Evolutionary conservation across 2,329 filamentous ascomycete species (phyloP).

Genomic region (Hymenoscyphus scutula): DNA sequence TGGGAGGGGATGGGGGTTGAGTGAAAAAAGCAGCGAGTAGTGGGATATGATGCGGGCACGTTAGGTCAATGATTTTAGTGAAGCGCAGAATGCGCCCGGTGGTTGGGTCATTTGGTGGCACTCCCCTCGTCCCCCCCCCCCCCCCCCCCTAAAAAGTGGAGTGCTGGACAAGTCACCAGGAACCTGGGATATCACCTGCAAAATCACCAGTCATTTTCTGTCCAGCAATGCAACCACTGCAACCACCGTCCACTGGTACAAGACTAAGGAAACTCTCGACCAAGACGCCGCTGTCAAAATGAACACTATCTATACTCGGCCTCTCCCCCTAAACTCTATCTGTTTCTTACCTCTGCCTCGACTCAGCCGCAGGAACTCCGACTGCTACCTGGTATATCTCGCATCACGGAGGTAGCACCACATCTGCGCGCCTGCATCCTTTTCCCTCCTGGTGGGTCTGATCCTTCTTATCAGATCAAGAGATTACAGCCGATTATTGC

Average conservation of each 20-base stretch:
- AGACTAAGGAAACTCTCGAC: not conserved
- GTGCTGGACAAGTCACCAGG: not conserved
- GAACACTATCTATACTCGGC: too few relatives aligned
- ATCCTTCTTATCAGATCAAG: slow-evolving; percentile 3
- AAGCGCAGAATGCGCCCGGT: not conserved
- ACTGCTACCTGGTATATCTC: too few relatives aligned
- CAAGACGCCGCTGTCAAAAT: not conserved
- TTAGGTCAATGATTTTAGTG: not conserved
- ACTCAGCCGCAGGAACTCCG: not conserved
- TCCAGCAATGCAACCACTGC: not conserved
- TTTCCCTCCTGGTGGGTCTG: not conserved
- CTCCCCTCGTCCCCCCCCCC: too few relatives aligned
- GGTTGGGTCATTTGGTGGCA: slow-evolving; percentile 1
- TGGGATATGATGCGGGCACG: too few relatives aligned
- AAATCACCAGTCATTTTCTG: not conserved
- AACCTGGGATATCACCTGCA: not conserved
- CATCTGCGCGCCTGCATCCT: not conserved
- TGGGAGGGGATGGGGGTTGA: not conserved
- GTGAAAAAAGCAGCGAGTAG: not conserved
- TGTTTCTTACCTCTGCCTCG: not conserved
- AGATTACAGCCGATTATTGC: not conserved
- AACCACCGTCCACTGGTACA: too few relatives aligned
- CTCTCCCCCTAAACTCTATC: not conserved
- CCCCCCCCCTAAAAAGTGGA: too few relatives aligned
- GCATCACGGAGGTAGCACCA: not conserved